A percentile compares a stretch with the other conserved stretches of the same genome.
Conservation (phyloP, 202 grass and related monocot genomes). For the Cymbopogon flexuosus region DNA sequence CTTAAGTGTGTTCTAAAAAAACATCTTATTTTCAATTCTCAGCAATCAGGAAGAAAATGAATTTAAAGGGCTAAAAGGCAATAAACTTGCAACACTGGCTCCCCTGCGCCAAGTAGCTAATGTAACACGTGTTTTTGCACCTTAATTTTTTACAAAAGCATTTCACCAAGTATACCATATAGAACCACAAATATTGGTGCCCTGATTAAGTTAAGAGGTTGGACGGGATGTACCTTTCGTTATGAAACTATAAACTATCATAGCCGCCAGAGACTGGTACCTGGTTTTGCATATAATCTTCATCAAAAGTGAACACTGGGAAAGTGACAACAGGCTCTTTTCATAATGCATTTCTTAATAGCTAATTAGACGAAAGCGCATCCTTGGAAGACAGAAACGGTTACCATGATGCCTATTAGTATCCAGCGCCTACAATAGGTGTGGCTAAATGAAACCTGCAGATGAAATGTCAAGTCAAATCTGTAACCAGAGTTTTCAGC, state of each 20-base stretch:
- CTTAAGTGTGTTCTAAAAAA: not conserved
- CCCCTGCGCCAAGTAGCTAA: too few species aligned
- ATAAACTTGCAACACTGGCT: not conserved
- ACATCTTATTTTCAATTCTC: not conserved
- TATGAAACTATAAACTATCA: not conserved
- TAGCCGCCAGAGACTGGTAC: not conserved
- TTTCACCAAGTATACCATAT: not conserved
- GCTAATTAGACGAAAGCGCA: not conserved
- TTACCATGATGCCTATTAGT: not conserved
- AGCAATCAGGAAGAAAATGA: not conserved
- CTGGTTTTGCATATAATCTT: not conserved
- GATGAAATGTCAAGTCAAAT: too few species aligned
- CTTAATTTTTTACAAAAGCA: not conserved
- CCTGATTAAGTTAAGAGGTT: not conserved
- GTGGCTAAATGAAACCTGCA: not conserved
- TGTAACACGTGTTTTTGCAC: not conserved
- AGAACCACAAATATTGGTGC: not conserved
- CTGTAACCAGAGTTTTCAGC: too few species aligned
- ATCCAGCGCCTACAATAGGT: not conserved
- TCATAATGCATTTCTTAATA: not conserved
- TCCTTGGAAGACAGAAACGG: not conserved
- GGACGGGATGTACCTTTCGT: not conserved
- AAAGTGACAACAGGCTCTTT: not conserved
- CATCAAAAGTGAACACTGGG: not conserved
- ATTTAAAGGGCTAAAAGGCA: not conserved